phyloP scores from a whole-genome alignment of 192 early-diverging fungal genomes.

The Thamnidium elegans region DNA sequence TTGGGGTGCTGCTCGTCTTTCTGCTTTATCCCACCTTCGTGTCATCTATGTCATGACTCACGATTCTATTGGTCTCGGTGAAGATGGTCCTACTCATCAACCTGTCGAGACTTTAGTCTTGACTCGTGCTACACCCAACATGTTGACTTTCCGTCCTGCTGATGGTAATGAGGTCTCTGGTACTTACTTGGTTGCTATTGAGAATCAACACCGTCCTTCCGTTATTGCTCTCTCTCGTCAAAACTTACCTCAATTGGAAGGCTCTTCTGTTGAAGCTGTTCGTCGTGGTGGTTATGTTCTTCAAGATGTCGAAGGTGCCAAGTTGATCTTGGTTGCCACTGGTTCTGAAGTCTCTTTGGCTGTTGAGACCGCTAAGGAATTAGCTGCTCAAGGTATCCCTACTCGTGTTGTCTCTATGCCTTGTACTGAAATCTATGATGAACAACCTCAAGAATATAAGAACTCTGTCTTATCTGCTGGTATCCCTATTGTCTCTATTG shows the following conservation, averaged over 20 bases:
- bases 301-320: constrained; percentile 56
- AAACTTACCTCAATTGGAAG: constrained; percentile 88
- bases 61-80: constrained; percentile 97
- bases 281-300: constrained; percentile 88
- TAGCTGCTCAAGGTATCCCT: constrained; percentile 56
- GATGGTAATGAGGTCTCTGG: constrained; percentile 95
- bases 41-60: constrained; percentile 98
- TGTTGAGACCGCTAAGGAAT: constrained; percentile 79
- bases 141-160: constrained; percentile 84
- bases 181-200: constrained; percentile 80
- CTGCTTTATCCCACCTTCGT: constrained; percentile 83
- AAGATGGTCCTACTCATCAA: constrained; percentile 99
- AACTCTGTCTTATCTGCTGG: constrained; percentile 74
- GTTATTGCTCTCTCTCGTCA: constrained; percentile 90
- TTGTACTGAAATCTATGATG: constrained; percentile 84
- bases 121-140: constrained; percentile 88
- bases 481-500: constrained; percentile 82
- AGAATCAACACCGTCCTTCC: constrained; percentile 66
- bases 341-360: constrained; percentile 91
- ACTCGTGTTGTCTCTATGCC: constrained; percentile 95
- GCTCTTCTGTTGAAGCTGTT: constrained; percentile 76
- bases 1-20: constrained; percentile 82
- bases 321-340: constrained; percentile 77
- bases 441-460: constrained; percentile 82
- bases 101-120: constrained; percentile 92